Percentiles rank a stretch among this genome's conserved stretches.
These are phyloP conservation scores for Eremochloa ophiuroides DNA, from an alignment of 176 grass and related monocot species.

Conservation along the genomic window DNA sequence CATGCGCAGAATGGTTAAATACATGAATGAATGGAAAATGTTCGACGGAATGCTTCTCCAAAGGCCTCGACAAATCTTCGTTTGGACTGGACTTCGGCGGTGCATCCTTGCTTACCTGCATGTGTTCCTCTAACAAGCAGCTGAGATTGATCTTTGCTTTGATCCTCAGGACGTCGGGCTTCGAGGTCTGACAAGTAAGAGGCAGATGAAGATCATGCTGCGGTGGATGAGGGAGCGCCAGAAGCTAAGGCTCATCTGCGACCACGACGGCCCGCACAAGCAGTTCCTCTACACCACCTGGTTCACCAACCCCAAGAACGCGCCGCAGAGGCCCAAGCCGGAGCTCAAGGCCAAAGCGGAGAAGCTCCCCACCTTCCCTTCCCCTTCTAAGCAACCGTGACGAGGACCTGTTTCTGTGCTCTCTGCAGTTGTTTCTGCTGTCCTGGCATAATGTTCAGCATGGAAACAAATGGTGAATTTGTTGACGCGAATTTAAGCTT, in stretches of 20 bases:
- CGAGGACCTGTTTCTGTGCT: neutral
- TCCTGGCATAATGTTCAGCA: neutral
- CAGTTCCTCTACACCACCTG: constrained; percentile 95
- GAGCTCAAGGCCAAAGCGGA: constrained; percentile 5
- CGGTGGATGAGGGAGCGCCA: constrained; percentile 95
- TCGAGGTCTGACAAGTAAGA: constrained; percentile 71
- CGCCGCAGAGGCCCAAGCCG: constrained; percentile 35
- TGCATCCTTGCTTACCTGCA: neutral
- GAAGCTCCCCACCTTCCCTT: neutral
- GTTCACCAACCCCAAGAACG: constrained; percentile 87
- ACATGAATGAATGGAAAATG: neutral
- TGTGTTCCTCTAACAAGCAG: neutral
- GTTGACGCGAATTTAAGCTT: neutral
- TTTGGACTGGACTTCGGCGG: neutral
- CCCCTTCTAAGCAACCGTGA: neutral
- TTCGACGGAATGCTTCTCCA: constrained; percentile 21
- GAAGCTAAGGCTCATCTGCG: constrained; percentile 82
- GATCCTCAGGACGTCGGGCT: constrained; percentile 54
- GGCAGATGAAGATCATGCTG: constrained; percentile 91
- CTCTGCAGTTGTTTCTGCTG: neutral
- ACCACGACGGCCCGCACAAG: constrained; percentile 79
- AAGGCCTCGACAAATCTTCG: neutral
- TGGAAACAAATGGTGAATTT: neutral
- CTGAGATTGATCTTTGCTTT: neutral
- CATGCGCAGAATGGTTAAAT: neutral